Base-by-base conservation (phyloP, 768 basidiomycete genomes). In the Suillus weaverae region DNA sequence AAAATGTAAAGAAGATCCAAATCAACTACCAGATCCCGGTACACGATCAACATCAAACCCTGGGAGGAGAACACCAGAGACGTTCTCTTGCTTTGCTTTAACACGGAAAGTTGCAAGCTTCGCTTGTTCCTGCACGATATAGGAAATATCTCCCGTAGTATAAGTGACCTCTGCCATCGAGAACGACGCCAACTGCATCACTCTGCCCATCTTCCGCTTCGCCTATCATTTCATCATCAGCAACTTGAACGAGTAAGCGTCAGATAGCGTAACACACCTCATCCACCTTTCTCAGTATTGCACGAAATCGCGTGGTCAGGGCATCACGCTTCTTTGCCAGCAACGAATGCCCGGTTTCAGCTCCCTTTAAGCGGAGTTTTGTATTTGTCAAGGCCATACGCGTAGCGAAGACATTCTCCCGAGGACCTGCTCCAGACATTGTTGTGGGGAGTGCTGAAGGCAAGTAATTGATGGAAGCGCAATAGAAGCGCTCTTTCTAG, bases 131-230 rank as follows among this genome's bases (percentile, higher is more conserved):
- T 99, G 97, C 6, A 99, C 95, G 67, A 97, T 92, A 79, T 99
- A 99, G 54, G 94, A 88, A 73, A 99, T 99, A 74, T 99, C 97
- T 69, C 94, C 94, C 10, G 97, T 97, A 39, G 96, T 89, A 80
- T 99, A 99, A 22, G 96, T 97, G 68, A 99, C 97, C 78, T 99
- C 97, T 0, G 97, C 97, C 81, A 99, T 90, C 50, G 96, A 97
- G 84, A 99, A 97, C 48, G 97, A 99, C 32, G 97, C 97, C 60
- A 99, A 84, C 77, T 99, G 97, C 89, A 99, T 97, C 32, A 99
- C 96, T 65, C 93, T 85, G 36, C 97, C 97, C 97, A 99, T 99
- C 81, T 98, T 96, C 65, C 95, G 87, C 78, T 99, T 99, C 11
- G 97, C 97, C 96, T 99, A 64, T 22, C 22, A 68, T 66, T 66